These are phyloP conservation scores for Irpex sp. DNA, from an alignment of 1,284 basidiomycete species.

Conservation along the genomic window DNA sequence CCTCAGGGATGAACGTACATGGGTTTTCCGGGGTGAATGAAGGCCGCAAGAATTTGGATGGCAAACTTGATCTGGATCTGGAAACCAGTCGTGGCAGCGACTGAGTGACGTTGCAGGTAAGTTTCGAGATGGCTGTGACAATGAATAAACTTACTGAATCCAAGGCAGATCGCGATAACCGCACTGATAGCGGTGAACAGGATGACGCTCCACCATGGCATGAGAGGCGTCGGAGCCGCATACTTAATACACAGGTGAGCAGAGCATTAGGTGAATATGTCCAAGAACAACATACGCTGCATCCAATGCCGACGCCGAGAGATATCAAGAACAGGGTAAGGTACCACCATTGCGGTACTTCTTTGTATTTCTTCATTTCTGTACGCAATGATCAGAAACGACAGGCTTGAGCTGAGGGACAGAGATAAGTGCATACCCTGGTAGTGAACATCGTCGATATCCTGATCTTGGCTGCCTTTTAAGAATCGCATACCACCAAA, in stretches of 20 bases:
- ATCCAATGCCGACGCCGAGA: constrained; percentile 50
- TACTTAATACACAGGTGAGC: constrained; percentile 27
- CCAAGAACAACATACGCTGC: constrained; percentile 29
- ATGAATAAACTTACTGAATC: constrained; percentile 38
- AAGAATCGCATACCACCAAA: constrained; percentile 42
- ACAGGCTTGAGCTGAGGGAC: background rate
- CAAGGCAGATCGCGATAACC: constrained; percentile 44
- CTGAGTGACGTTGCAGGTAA: constrained; percentile 17
- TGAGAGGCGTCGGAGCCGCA: constrained; percentile 40
- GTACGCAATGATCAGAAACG: constrained; percentile 5
- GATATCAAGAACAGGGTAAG: constrained; percentile 41
- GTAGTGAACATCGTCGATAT: constrained; percentile 48
- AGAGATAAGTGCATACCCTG: constrained; percentile 24
- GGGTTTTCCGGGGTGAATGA: constrained; percentile 57
- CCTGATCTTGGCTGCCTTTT: constrained; percentile 25
- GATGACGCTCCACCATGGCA: constrained; percentile 52
- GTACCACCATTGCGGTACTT: constrained; percentile 56
- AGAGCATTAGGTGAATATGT: background rate
- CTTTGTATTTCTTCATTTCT: constrained; percentile 50
- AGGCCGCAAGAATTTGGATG: constrained; percentile 60
- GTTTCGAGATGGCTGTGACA: background rate
- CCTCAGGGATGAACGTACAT: constrained; percentile 31
- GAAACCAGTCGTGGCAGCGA: constrained; percentile 53
- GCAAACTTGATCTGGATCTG: constrained; percentile 45
- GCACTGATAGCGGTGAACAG: constrained; percentile 44